These are phyloP conservation scores for Hymenoscyphus fructigenus DNA, from an alignment of 2,329 filamentous ascomycete species.

Conservation along the genomic window DNA sequence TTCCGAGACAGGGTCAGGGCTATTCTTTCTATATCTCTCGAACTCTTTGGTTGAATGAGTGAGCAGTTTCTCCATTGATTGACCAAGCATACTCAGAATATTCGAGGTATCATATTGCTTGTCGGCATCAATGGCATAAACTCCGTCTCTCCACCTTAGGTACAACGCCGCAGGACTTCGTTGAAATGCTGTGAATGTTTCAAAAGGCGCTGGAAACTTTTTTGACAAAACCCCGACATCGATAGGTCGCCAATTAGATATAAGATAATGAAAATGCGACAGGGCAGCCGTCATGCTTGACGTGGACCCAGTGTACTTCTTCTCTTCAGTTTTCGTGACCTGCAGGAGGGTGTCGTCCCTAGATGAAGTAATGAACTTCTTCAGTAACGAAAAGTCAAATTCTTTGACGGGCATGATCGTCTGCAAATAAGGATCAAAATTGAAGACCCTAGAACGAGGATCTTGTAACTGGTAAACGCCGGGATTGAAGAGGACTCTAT, in stretches of 20 bases:
- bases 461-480: slow-evolving; percentile 93
- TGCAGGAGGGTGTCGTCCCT: slow-evolving; percentile 71
- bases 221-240: slow-evolving; percentile 67
- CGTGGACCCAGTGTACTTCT: slow-evolving; percentile 90
- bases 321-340: slow-evolving; percentile 64
- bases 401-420: slow-evolving; percentile 90
- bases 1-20: slow-evolving; percentile 67
- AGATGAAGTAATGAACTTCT: slow-evolving; percentile 88
- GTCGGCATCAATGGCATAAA: slow-evolving; percentile 93
- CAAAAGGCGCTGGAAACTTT: slow-evolving; percentile 60
- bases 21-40: slow-evolving; percentile 74
- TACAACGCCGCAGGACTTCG: slow-evolving; percentile 78
- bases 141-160: slow-evolving; percentile 76
- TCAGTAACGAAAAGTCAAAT: slow-evolving; percentile 87
- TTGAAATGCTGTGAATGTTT: slow-evolving; percentile 69
- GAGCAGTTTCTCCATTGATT: slow-evolving; percentile 94
- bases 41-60: slow-evolving; percentile 81
- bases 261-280: slow-evolving; percentile 87
- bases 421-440: slow-evolving; percentile 93
- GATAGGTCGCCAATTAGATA: slow-evolving; percentile 79
- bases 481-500: slow-evolving; percentile 82
- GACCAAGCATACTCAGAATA: slow-evolving; percentile 86
- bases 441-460: slow-evolving; percentile 81
- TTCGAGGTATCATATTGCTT: slow-evolving; percentile 86
- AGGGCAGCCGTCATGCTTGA: slow-evolving; percentile 92